A percentile compares a stretch with the other conserved stretches of the same genome.
These are phyloP conservation scores for Tarenaya hassleriana DNA, from an alignment of 345 rosid species.

Conservation along the genomic window DNA sequence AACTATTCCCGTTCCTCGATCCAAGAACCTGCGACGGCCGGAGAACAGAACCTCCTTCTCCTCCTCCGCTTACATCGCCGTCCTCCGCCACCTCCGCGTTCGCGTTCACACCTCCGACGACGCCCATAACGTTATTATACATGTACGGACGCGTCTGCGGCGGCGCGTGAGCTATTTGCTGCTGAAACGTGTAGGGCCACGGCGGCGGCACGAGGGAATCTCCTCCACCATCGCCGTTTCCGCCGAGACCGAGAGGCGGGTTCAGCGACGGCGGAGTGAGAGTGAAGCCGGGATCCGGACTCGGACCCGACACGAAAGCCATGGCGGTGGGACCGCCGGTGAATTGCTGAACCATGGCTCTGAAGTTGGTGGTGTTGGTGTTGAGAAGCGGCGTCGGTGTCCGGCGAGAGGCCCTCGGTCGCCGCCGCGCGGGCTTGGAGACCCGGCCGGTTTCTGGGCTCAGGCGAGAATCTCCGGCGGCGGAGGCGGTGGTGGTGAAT, in stretches of 20 bases:
- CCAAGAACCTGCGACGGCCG: conserved; percentile 15
- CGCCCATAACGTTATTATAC: conserved; percentile 2
- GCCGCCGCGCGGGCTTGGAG: conserved; percentile 58
- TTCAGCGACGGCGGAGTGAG: no score
- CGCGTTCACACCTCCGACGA: conserved; percentile 19
- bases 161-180: conserved; percentile 5
- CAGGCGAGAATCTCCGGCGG: conserved; percentile 20
- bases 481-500: conserved; percentile 25
- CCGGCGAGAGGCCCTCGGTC: conserved; percentile 89
- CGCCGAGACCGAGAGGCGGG: neutral
- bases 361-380: conserved; percentile 83
- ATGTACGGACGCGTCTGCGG: conserved; percentile 16
- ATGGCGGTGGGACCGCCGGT: conserved; percentile 62
- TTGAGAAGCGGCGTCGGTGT: conserved; percentile 93
- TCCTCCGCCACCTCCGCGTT: conserved; percentile 12
- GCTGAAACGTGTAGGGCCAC: conserved; percentile 19
- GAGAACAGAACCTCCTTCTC: conserved; percentile 21
- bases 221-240: conserved; percentile 5
- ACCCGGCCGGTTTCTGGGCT: conserved; percentile 20
- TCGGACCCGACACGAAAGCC: no score
- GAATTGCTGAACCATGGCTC: conserved; percentile 96
- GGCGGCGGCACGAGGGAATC: no score
- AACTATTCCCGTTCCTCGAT: conserved; percentile 10
- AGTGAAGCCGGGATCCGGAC: no score
- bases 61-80: no score